phyloP scores from a whole-genome alignment of 345 rosid species.

The Gossypium ekmanianum region DNA sequence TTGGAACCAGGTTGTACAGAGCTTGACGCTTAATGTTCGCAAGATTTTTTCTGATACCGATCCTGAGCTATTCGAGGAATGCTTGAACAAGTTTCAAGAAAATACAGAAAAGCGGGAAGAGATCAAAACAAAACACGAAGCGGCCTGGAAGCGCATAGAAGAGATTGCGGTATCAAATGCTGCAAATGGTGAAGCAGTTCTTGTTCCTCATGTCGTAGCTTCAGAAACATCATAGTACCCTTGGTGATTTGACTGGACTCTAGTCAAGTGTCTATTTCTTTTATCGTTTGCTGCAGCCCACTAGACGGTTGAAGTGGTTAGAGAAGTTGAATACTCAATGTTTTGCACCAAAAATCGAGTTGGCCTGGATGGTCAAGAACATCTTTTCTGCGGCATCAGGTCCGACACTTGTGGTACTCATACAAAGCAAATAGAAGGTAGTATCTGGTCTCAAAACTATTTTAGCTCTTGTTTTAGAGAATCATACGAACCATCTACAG shows the following conservation, averaged over 20 bases:
- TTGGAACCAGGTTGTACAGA: conserved; percentile 73
- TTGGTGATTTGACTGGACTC: background rate
- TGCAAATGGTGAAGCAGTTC: conserved; percentile 26
- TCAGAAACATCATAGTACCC: background rate
- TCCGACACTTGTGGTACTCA: background rate
- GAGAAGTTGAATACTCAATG: conserved; percentile 5
- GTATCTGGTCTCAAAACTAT: background rate
- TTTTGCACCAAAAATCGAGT: background rate
- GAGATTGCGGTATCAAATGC: conserved; percentile 41
- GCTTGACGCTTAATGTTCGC: conserved; percentile 60
- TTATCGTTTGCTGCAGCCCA: conserved; percentile 11
- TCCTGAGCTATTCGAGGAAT: conserved; percentile 59
- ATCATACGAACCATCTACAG: conserved; percentile 18
- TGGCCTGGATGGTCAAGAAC: background rate
- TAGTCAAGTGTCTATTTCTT: background rate
- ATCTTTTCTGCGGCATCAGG: background rate
- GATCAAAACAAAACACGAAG: conserved; percentile 44
- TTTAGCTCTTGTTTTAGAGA: conserved; percentile 15
- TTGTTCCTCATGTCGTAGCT: conserved; percentile 14
- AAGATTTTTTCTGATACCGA: conserved; percentile 64
- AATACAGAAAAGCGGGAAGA: conserved; percentile 49
- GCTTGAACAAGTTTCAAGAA: conserved; percentile 50
- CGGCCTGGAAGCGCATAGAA: conserved; percentile 65
- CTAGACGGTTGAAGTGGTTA: conserved; percentile 17
- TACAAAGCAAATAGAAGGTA: background rate